phyloP scores from a whole-genome alignment of 1,139 yeast species.

The Blastobotrys illinoisensis region DNA sequence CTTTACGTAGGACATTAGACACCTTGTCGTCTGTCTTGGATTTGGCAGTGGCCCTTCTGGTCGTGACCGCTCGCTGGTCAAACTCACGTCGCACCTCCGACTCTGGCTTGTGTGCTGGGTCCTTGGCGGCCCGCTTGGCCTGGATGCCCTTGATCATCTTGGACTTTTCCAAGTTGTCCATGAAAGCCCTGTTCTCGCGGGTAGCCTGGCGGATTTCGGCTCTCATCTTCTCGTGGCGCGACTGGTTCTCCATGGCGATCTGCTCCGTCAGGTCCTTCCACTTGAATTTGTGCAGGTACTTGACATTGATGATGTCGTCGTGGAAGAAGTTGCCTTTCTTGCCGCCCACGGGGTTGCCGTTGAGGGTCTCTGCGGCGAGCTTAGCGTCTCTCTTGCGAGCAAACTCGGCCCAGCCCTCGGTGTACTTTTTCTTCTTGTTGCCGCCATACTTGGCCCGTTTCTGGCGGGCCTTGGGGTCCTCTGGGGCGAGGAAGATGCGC shows the following conservation, averaged over 20 bases:
- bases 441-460: conserved; percentile 83
- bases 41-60: conserved; percentile 20
- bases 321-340: conserved; percentile 87
- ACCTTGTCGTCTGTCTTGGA: conserved; percentile 14
- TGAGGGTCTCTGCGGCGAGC: conserved; percentile 76
- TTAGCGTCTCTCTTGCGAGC: conserved; percentile 80
- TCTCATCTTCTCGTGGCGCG: conserved; percentile 79
- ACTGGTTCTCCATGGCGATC: conserved; percentile 83
- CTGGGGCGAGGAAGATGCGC: conserved; percentile 82
- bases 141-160: conserved; percentile 71
- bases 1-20: conserved; percentile 20
- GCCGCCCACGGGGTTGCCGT: conserved; percentile 88
- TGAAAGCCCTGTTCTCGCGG: conserved; percentile 75
- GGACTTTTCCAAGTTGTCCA: conserved; percentile 78
- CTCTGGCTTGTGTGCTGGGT: conserved; percentile 11
- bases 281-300: conserved; percentile 84
- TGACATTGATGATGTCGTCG: conserved; percentile 88
- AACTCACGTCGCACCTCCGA: conserved; percentile 26
- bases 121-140: conserved; percentile 42
- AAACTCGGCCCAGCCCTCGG: conserved; percentile 98
- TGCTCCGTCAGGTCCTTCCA: conserved; percentile 95
- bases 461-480: conserved; percentile 59
- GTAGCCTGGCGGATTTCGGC: conserved; percentile 87
- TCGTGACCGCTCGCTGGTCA: conserved; percentile 26
- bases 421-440: conserved; percentile 81